Percentiles rank a stretch among this genome's conserved stretches.
Conservation (phyloP, 2,329 filamentous ascomycete genomes). For the Myriosclerotinia duriaeana region DNA sequence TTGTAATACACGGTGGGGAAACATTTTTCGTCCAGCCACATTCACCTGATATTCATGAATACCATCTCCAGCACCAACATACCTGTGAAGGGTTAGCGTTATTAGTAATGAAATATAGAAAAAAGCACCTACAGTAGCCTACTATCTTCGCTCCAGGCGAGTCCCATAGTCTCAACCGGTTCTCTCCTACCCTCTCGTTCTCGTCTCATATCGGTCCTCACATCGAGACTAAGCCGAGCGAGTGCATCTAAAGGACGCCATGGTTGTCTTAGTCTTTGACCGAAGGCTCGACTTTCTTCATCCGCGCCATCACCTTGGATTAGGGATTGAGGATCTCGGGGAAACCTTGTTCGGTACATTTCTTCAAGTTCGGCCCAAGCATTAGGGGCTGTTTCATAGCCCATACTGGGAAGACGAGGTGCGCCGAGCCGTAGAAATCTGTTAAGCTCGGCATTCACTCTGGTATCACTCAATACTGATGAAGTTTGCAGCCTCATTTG, state of each 20-base stretch:
- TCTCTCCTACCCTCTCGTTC: slow-evolving; percentile 25
- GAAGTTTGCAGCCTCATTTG: slow-evolving; percentile 35
- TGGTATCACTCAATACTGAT: slow-evolving; percentile 35
- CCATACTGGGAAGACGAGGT: slow-evolving; percentile 35
- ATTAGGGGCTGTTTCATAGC: slow-evolving; percentile 38
- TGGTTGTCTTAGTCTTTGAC: slow-evolving; percentile 35
- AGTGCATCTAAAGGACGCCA: slow-evolving; percentile 35
- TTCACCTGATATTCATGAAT: slow-evolving; percentile 74
- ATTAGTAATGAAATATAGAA: not conserved
- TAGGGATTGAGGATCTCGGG: slow-evolving; percentile 33
- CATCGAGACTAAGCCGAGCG: slow-evolving; percentile 30
- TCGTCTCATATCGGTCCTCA: slow-evolving; percentile 37
- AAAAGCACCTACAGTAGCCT: slow-evolving; percentile 53
- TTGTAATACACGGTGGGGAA: slow-evolving; percentile 55
- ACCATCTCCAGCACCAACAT: slow-evolving; percentile 66
- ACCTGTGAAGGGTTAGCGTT: slow-evolving; percentile 45
- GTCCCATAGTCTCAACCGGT: slow-evolving; percentile 58
- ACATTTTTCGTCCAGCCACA: slow-evolving; percentile 58
- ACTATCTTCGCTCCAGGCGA: slow-evolving; percentile 63
- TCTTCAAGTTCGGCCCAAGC: slow-evolving; percentile 48
- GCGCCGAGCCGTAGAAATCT: slow-evolving; percentile 26
- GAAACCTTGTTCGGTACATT: slow-evolving; percentile 43
- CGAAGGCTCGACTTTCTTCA: slow-evolving; percentile 40
- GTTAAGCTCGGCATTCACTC: slow-evolving; percentile 28
- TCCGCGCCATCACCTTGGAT: slow-evolving; percentile 37